Conservation (phyloP, 805 yeast species). For the Ogataea corticis region DNA sequence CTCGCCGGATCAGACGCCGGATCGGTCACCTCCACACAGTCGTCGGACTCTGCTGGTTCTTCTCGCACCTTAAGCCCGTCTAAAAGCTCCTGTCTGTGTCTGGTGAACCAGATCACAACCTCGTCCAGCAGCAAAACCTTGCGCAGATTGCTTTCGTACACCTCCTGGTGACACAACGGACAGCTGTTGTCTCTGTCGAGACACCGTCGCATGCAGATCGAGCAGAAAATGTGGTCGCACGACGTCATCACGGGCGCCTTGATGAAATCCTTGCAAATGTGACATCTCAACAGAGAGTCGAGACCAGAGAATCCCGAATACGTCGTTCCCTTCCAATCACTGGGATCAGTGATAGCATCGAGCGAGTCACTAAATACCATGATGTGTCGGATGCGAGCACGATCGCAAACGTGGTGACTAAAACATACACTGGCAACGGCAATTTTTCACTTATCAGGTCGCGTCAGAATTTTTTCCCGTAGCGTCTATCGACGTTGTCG, state of each 20-base stretch:
- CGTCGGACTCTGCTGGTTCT: slow-evolving; percentile 11
- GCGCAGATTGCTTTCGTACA: slow-evolving; percentile 67
- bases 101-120: slow-evolving; percentile 52
- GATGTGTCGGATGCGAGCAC: slow-evolving; percentile 8
- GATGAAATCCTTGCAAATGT: slow-evolving; percentile 82
- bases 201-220: slow-evolving; percentile 77
- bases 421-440: background rate
- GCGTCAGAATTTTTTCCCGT: slow-evolving; percentile 5
- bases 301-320: slow-evolving; percentile 59
- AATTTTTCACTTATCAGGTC: background rate
- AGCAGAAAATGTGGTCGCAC: slow-evolving; percentile 90
- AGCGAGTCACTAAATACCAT: slow-evolving; percentile 21
- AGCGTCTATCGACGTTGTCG: no score
- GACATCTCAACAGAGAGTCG: slow-evolving; percentile 77
- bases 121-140: slow-evolving; percentile 75
- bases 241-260: slow-evolving; percentile 79
- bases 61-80: slow-evolving; percentile 29
- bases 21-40: slow-evolving; percentile 3
- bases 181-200: slow-evolving; percentile 62
- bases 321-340: slow-evolving; percentile 62
- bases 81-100: slow-evolving; percentile 42
- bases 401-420: background rate
- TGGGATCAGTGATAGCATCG: slow-evolving; percentile 56
- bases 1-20: slow-evolving; percentile 18
- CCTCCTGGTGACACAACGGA: slow-evolving; percentile 74